Conservation (phyloP, 2,329 filamentous ascomycete species). For the Endoconidiophora laricicola region DNA sequence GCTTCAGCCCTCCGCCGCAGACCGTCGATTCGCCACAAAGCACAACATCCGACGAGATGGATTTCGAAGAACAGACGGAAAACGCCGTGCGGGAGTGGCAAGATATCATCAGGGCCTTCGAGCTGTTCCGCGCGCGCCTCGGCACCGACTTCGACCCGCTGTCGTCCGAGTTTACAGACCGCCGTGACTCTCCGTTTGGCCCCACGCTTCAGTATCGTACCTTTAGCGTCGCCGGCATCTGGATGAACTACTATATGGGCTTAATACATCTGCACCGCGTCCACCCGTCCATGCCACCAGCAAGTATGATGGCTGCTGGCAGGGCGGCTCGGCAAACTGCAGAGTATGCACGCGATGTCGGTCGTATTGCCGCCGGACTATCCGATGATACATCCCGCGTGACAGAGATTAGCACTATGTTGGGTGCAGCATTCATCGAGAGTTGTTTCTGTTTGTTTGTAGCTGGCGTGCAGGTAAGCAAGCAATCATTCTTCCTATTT, state of each 20-base stretch:
- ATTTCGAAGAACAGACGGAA: constrained; percentile 48
- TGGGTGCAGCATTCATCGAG: constrained; percentile 72
- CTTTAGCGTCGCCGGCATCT: constrained; percentile 73
- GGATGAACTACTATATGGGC: constrained; percentile 75
- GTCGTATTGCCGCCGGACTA: constrained; percentile 62
- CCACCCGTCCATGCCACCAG: constrained; percentile 81
- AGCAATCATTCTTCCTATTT: not conserved
- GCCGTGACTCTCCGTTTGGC: constrained; percentile 58
- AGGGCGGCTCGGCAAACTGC: constrained; percentile 59
- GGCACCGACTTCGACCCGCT: constrained; percentile 64
- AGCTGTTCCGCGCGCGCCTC: constrained; percentile 46
- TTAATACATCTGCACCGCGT: constrained; percentile 66
- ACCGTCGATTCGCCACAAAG: constrained; percentile 26
- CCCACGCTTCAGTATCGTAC: constrained; percentile 66
- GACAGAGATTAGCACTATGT: constrained; percentile 51
- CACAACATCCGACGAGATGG: constrained; percentile 32
- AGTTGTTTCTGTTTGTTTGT: constrained; percentile 73
- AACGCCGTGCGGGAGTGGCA: constrained; percentile 67
- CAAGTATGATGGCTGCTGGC: constrained; percentile 73
- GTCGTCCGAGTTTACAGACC: constrained; percentile 46
- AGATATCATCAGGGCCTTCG: constrained; percentile 53
- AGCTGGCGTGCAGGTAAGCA: constrained; percentile 52
- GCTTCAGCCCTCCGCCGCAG: constrained; percentile 36
- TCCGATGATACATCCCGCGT: constrained; percentile 36
- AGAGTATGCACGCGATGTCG: constrained; percentile 55